phyloP scores from a whole-genome alignment of 352 stramenopile species.

The Pythium brassicae region DNA sequence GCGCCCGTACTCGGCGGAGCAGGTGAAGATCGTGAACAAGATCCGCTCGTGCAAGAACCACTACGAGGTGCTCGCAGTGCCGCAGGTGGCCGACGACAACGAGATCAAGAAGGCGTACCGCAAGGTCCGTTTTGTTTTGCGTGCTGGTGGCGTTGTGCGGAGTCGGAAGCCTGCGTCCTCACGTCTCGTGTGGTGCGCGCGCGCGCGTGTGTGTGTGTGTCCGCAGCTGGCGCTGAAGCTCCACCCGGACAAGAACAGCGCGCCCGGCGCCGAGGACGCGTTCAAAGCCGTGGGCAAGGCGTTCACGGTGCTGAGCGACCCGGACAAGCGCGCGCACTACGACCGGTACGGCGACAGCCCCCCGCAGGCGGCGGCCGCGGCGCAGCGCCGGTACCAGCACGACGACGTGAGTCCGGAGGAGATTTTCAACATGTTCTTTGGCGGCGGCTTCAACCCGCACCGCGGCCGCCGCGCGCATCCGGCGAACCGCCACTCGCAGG shows the following conservation, averaged over 20 bases:
- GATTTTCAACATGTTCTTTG: constrained; percentile 93
- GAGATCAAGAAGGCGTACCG: constrained; percentile 92
- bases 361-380: constrained; percentile 33
- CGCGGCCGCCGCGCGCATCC: constrained; percentile 24
- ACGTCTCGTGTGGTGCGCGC: constrained; percentile 2
- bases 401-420: constrained; percentile 88
- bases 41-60: constrained; percentile 86
- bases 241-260: constrained; percentile 95
- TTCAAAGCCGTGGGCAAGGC: constrained; percentile 96
- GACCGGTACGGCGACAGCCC: constrained; percentile 70
- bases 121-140: constrained; percentile 46
- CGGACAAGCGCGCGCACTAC: constrained; percentile 86
- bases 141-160: constrained; percentile 1
- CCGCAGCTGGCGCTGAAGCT: constrained; percentile 84
- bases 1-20: constrained; percentile 71
- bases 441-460: constrained; percentile 64
- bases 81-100: constrained; percentile 66
- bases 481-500: constrained; percentile 3
- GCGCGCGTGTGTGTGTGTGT: constrained; percentile 8
- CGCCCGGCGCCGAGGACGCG: constrained; percentile 94
- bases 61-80: constrained; percentile 85
- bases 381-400: constrained; percentile 54
- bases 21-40: constrained; percentile 83
- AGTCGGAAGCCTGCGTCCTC: neutral
- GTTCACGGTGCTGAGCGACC: constrained; percentile 90